phyloP scores from a whole-genome alignment of 169 alveolate species.

The Toxoplasma gondii region DNA sequence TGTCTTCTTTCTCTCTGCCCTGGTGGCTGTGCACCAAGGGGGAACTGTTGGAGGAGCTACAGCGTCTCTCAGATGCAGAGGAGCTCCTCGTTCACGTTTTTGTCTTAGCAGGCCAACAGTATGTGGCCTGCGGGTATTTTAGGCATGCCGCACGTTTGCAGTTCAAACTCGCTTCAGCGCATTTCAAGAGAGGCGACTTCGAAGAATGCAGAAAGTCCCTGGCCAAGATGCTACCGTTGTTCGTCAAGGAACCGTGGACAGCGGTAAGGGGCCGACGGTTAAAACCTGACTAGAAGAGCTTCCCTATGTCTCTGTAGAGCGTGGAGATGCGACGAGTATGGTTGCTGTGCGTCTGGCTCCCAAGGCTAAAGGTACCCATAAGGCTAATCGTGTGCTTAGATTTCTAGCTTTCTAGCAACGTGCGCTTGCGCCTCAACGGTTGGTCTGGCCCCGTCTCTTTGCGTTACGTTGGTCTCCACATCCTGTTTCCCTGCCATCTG shows the following conservation, averaged over 20 bases:
- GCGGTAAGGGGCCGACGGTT: background rate
- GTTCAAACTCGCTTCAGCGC: slow-evolving; percentile 44
- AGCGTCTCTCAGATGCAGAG: background rate
- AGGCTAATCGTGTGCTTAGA: too few relatives aligned
- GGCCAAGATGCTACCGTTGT: slow-evolving; percentile 50
- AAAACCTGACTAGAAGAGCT: too few relatives aligned
- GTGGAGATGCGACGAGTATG: too few relatives aligned
- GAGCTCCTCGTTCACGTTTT: slow-evolving; percentile 21
- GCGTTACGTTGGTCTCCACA: background rate
- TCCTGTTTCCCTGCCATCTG: background rate
- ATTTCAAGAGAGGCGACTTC: slow-evolving; percentile 35
- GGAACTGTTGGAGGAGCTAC: slow-evolving; percentile 14
- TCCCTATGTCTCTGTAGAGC: too few relatives aligned
- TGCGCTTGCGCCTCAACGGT: too few relatives aligned
- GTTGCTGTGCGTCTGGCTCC: slow-evolving; percentile 12
- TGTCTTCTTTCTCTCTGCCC: background rate
- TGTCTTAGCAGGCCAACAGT: slow-evolving; percentile 59
- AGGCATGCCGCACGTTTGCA: slow-evolving; percentile 63
- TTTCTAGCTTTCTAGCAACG: too few relatives aligned
- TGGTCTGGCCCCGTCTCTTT: background rate
- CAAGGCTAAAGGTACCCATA: too few relatives aligned
- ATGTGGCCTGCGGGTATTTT: slow-evolving; percentile 51
- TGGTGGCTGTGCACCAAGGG: slow-evolving; percentile 19
- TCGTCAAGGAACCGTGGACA: slow-evolving; percentile 64
- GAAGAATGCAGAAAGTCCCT: slow-evolving; percentile 39